Evolutionary conservation across 257 asterid genomes (phyloP), one percentile per base, ranked within the genome.

Genomic region (Scutellaria minor): DNA sequence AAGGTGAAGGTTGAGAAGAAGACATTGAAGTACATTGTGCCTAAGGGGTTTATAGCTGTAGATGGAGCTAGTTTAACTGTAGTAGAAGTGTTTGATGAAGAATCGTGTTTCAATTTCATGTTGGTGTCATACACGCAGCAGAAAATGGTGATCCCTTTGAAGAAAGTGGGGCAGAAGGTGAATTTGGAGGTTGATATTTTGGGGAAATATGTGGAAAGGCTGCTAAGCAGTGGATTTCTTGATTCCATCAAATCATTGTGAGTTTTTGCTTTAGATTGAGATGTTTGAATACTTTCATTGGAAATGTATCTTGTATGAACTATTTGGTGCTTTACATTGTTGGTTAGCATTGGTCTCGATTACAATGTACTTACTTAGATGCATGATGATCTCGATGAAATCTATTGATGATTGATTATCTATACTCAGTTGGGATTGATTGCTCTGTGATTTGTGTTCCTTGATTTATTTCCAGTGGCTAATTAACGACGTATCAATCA

Each of bases 11-110:
- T 82, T 20, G 78, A 53, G 0, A 83, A 72, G 61, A 96, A 88
- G 39, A 4, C 87, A 59, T 69, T 92, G 83, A 92, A 78, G 84
- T 92, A 85, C 76, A 88, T 92, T 73, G 97, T 92, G 78, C 96
- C 96, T 1, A 92, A 92, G 57, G 98, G 98, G 31, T 90, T 82
- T 27, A 85, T 92, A 46, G 92, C 93, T 7, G 87, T 92, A 59
- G 98, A 92, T 71, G 98, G 97, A 54, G 80, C 97, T 6, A 92
- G 98, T 75, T 86, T 92, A 87, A 92, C 97, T 9, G 98, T 90
- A 64, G 96, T 92, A 10, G 84, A 90, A 62, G 95, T 92, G 82
- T 87, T 85, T 76, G 97, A 90, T 55, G 88, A 87, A 1, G 96
- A 90, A 46, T 71, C 15, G 0, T 88, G 91, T 55, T 92, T 92